These are phyloP conservation scores for Austroboletus novae-zelandiae DNA, from an alignment of 1,284 basidiomycete species.

Conservation along the genomic window DNA sequence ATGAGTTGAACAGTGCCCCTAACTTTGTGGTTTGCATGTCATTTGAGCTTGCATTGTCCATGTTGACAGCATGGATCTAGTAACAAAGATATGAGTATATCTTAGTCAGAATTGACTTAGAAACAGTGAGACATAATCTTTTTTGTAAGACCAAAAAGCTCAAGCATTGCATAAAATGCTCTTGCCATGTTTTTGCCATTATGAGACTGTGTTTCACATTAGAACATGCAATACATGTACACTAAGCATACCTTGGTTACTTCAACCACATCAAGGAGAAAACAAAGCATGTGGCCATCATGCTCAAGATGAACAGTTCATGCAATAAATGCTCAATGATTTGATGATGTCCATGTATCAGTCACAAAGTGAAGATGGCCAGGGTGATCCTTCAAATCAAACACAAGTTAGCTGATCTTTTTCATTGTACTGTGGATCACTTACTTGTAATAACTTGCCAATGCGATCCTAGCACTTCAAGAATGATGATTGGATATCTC, in stretches of 20 bases:
- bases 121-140: no score
- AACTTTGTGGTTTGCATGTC: no score
- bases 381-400: not conserved
- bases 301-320: slow-evolving; percentile 1
- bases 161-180: not conserved
- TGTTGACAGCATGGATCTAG: no score
- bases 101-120: no score
- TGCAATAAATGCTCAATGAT: not conserved
- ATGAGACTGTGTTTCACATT: not conserved
- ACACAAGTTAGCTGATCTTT: no score
- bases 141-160: not conserved
- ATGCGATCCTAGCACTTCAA: not conserved
- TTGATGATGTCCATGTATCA: not conserved
- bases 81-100: no score
- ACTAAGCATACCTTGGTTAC: not conserved
- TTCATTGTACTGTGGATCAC: not conserved
- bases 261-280: not conserved
- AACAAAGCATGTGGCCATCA: not conserved
- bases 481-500: not conserved
- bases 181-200: not conserved
- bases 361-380: not conserved
- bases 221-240: not conserved
- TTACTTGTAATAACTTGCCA: not conserved
- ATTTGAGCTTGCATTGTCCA: no score
- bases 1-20: no score